Evolutionary conservation across 140 eudicot genomes (phyloP).

Genomic region (Stevia rebaudiana): DNA sequence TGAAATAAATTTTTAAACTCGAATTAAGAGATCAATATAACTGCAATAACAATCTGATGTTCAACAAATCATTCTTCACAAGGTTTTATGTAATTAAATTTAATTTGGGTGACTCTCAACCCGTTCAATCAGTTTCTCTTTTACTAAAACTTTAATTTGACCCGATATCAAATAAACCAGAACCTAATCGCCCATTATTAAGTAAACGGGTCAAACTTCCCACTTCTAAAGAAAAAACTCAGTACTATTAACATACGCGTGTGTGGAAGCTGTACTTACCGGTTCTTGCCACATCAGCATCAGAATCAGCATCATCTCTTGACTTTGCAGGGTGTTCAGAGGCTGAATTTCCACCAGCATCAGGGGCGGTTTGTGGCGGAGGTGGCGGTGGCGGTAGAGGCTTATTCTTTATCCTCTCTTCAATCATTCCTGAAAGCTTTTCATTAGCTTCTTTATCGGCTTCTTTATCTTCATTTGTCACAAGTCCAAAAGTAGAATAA

Average conservation of each 20-base stretch:
- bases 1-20: neutral
- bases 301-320: constrained; percentile 63
- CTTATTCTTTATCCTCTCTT: constrained; percentile 74
- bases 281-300: constrained; percentile 41
- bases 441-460: constrained; percentile 73
- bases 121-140: neutral
- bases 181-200: neutral
- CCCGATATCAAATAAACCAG: neutral
- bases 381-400: constrained; percentile 97
- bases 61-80: too few relatives aligned
- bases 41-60: neutral
- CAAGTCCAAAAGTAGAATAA: constrained; percentile 63
- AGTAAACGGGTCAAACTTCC: neutral
- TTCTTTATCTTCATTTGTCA: constrained; percentile 73
- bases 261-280: constrained; percentile 29
- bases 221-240: neutral
- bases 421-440: constrained; percentile 68
- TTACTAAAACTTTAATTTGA: neutral
- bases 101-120: neutral
- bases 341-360: constrained; percentile 35
- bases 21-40: neutral
- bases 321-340: constrained; percentile 57
- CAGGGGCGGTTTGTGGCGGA: constrained; percentile 42
- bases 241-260: neutral
- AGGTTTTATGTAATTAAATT: neutral